Evolutionary conservation across 805 yeast genomes (phyloP).

Genomic region (Hanseniaspora lachancei): DNA sequence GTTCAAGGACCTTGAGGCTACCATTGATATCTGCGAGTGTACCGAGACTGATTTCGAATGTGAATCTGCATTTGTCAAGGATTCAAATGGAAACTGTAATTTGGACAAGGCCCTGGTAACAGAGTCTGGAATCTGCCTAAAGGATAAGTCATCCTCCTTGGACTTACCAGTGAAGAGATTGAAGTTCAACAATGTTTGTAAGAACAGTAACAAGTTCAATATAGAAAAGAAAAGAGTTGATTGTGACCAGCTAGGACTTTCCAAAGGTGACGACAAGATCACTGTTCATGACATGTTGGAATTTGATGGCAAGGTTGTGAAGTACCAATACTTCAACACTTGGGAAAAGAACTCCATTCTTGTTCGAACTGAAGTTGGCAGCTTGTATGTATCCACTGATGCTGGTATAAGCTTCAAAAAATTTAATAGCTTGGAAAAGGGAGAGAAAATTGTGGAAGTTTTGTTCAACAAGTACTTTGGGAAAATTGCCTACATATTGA

Average conservation of each 20-base stretch:
- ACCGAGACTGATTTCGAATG: slow-evolving; percentile 50
- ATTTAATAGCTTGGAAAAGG: slow-evolving; percentile 25
- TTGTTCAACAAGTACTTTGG: slow-evolving; percentile 40
- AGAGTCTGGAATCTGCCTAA: slow-evolving; percentile 18
- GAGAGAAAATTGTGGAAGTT: slow-evolving; percentile 39
- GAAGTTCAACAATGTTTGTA: slow-evolving; percentile 37
- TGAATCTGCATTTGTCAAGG: slow-evolving; percentile 32
- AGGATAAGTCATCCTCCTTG: slow-evolving; percentile 13
- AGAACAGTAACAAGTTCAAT: slow-evolving; percentile 13
- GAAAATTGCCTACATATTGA: slow-evolving; percentile 29
- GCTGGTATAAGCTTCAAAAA: slow-evolving; percentile 43
- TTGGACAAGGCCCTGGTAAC: slow-evolving; percentile 22
- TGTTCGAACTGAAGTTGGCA: slow-evolving; percentile 39
- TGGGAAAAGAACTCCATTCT: slow-evolving; percentile 52
- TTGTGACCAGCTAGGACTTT: slow-evolving; percentile 19
- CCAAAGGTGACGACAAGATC: slow-evolving; percentile 24
- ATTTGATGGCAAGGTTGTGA: slow-evolving; percentile 40
- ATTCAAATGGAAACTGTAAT: slow-evolving; percentile 36
- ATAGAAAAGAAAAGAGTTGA: slow-evolving; percentile 22
- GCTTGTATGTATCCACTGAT: slow-evolving; percentile 54
- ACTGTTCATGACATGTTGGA: slow-evolving; percentile 27
- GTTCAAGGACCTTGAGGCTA: slow-evolving; percentile 32
- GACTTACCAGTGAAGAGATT: slow-evolving; percentile 26
- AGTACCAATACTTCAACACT: slow-evolving; percentile 38
- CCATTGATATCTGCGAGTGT: slow-evolving; percentile 43